phyloP scores from a whole-genome alignment of 148 eudicot genomes.

The Agrostemma githago region DNA sequence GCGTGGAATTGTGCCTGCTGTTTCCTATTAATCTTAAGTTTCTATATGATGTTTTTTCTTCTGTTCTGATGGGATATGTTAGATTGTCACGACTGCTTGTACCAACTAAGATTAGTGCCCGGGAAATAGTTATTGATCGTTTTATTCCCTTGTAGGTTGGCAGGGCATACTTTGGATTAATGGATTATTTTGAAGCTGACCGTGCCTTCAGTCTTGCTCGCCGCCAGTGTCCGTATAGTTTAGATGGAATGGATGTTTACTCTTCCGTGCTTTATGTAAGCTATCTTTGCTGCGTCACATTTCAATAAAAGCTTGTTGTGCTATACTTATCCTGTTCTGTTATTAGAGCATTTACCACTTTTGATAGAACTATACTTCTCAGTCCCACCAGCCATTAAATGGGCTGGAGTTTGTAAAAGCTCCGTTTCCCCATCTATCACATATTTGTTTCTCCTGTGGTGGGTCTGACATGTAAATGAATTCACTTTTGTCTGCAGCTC shows the following conservation, averaged over 20 bases:
- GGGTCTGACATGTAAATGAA: conserved; percentile 10
- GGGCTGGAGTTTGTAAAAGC: background rate
- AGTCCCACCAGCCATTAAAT: background rate
- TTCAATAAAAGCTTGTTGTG: background rate
- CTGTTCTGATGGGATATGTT: background rate
- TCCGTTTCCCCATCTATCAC: background rate
- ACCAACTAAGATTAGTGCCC: background rate
- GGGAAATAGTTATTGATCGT: background rate
- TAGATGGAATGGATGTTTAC: conserved; percentile 96
- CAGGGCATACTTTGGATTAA: conserved; percentile 80
- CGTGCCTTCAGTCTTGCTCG: conserved; percentile 90
- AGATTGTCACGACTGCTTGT: background rate
- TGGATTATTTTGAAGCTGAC: conserved; percentile 94
- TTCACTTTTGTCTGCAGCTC: conserved; percentile 48
- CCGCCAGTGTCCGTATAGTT: conserved; percentile 75
- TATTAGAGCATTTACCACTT: background rate
- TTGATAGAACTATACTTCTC: background rate
- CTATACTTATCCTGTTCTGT: background rate
- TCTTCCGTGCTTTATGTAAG: conserved; percentile 96
- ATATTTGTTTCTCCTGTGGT: background rate
- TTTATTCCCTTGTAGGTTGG: conserved; percentile 59
- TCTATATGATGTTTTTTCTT: background rate
- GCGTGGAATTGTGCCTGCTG: background rate
- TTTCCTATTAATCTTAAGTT: background rate
- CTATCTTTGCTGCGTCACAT: conserved; percentile 1